These are phyloP conservation scores for Fusarium fujikuroi DNA, from an alignment of 2,329 filamentous ascomycete species.

Conservation along the genomic window DNA sequence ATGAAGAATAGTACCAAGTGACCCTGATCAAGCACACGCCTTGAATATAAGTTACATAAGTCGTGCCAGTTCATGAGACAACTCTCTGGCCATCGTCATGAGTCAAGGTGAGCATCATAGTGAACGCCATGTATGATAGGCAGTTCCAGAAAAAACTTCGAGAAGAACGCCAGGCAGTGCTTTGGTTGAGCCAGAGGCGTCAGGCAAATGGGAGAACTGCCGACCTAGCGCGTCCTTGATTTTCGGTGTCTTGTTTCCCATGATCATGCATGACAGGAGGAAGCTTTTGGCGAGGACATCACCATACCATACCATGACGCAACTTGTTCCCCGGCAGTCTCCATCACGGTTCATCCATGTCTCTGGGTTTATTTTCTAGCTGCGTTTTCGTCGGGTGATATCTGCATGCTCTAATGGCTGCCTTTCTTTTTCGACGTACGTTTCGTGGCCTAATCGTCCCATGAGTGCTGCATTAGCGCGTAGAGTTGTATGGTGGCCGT, in stretches of 20 bases:
- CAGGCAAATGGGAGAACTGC: neutral
- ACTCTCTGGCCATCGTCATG: constrained; percentile 2
- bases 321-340: neutral
- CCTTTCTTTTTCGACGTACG: constrained; percentile 41
- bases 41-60: constrained; percentile 9
- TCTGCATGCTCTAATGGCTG: constrained; percentile 16
- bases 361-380: constrained; percentile 24
- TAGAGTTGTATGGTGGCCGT: constrained; percentile 12
- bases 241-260: neutral
- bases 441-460: constrained; percentile 39
- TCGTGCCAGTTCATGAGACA: constrained; percentile 10
- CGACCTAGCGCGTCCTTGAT: neutral
- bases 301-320: neutral
- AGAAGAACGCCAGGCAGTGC: constrained; percentile 27
- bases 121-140: constrained; percentile 23
- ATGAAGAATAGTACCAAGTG: neutral
- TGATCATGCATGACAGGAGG: neutral
- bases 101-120: constrained; percentile 19
- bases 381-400: constrained; percentile 33
- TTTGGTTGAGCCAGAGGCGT: constrained; percentile 20
- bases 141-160: constrained; percentile 30
- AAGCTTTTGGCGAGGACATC: neutral
- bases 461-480: constrained; percentile 31
- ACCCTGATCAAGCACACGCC: constrained; percentile 14
- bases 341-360: neutral